Conservation (phyloP, 2,329 filamentous ascomycete genomes). For the Tympanopsis confertula region DNA sequence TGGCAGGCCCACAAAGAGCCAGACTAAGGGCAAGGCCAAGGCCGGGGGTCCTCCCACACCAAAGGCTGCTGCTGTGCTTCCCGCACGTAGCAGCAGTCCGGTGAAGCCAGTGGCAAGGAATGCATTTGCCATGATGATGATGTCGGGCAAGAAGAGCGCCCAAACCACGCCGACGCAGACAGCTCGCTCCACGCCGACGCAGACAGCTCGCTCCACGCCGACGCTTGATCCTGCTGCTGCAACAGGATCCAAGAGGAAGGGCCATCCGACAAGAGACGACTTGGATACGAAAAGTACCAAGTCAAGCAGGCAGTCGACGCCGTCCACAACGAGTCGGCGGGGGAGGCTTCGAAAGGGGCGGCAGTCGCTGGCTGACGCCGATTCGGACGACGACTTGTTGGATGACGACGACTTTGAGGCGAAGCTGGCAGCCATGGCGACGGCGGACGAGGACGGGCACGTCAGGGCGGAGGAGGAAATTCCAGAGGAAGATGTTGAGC, state of each 20-base stretch:
- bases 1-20: too few relatives aligned
- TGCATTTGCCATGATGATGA: background rate
- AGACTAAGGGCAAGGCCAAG: background rate
- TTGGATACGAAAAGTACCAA: slow-evolving; percentile 59
- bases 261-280: too few relatives aligned
- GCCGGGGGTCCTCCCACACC: background rate
- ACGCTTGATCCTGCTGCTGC: too few relatives aligned
- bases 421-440: slow-evolving; percentile 55
- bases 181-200: too few relatives aligned
- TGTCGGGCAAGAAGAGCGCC: slow-evolving; percentile 14
- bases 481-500: slow-evolving; percentile 49
- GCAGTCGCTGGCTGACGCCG: slow-evolving; percentile 37
- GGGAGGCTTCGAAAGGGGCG: slow-evolving; percentile 35
- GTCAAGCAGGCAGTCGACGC: slow-evolving; percentile 66
- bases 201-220: too few relatives aligned
- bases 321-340: slow-evolving; percentile 43
- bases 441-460: slow-evolving; percentile 25
- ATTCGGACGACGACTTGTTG: slow-evolving; percentile 51
- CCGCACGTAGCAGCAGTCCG: too few relatives aligned
- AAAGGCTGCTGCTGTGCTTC: background rate
- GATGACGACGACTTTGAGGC: slow-evolving; percentile 79
- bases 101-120: background rate
- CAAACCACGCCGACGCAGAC: slow-evolving; percentile 11
- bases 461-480: slow-evolving; percentile 17
- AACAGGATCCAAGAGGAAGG: too few relatives aligned